Percentiles rank a stretch among this genome's conserved stretches.
Evolutionary conservation across 1,139 yeast genomes (phyloP).

Genomic region (Hansenula lynferdii): DNA sequence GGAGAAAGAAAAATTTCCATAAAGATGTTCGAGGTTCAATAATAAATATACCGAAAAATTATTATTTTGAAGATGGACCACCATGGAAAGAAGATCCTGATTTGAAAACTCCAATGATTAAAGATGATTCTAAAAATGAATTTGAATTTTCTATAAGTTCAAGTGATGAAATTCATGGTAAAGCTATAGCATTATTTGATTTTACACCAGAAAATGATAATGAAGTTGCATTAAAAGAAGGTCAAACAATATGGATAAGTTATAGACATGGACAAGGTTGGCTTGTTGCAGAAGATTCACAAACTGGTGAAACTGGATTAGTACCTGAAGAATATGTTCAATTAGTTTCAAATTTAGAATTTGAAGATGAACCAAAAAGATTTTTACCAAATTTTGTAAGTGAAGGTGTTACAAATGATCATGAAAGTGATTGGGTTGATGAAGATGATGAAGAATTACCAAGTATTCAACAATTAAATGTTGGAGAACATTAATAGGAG

Average conservation of each 20-base stretch:
- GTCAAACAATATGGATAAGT: slow-evolving; percentile 80
- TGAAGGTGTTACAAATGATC: slow-evolving; percentile 24
- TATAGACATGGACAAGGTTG: slow-evolving; percentile 98
- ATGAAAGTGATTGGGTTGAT: slow-evolving; percentile 36
- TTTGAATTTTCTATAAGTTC: slow-evolving; percentile 27
- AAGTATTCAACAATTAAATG: slow-evolving; percentile 4
- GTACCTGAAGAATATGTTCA: slow-evolving; percentile 96
- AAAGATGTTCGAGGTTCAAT: too few species aligned
- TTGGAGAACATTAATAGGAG: too few species aligned
- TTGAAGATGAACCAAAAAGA: slow-evolving; percentile 41
- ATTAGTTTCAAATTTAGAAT: slow-evolving; percentile 32
- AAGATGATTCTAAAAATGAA: slow-evolving; percentile 26
- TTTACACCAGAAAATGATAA: slow-evolving; percentile 92
- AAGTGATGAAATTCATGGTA: slow-evolving; percentile 41
- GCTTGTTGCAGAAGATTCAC: slow-evolving; percentile 89
- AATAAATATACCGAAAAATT: slow-evolving; percentile 5
- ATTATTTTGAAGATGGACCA: slow-evolving; percentile 24
- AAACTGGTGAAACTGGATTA: slow-evolving; percentile 78
- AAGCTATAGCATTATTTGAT: slow-evolving; percentile 84
- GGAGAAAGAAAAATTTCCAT: slow-evolving; percentile 3
- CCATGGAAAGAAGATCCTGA: slow-evolving; percentile 29
- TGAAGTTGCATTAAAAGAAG: slow-evolving; percentile 73
- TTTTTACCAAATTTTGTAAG: slow-evolving; percentile 40
- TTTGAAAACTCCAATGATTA: slow-evolving; percentile 21
- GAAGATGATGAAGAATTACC: slow-evolving; percentile 21